These are phyloP conservation scores for Tylopilus sp. DNA, from an alignment of 1,284 basidiomycete species.

Conservation along the genomic window DNA sequence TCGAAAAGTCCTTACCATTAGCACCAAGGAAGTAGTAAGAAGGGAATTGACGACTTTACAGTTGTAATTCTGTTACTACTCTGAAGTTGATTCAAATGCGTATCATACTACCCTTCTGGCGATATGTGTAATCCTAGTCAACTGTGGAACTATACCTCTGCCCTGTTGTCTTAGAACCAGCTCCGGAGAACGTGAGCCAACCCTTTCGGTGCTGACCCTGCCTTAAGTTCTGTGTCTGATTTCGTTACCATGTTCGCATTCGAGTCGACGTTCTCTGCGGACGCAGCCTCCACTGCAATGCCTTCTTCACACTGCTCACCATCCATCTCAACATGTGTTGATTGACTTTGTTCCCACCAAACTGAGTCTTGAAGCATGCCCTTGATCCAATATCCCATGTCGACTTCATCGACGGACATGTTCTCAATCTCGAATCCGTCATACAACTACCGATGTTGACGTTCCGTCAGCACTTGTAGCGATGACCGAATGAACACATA, in stretches of 20 bases:
- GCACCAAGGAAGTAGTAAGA: constrained; percentile 3
- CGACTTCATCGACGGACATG: constrained; percentile 10
- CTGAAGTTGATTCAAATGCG: too few species aligned
- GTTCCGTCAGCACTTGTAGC: not conserved
- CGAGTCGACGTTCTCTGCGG: not conserved
- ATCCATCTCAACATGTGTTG: not conserved
- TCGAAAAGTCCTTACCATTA: constrained; percentile 1
- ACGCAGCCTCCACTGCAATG: not conserved
- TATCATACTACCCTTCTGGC: too few species aligned
- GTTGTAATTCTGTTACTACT: too few species aligned
- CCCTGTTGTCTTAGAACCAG: too few species aligned
- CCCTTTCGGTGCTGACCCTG: not conserved
- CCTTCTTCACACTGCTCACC: not conserved
- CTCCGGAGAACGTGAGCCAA: not conserved
- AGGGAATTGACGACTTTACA: not conserved
- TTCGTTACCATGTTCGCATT: not conserved
- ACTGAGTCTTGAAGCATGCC: not conserved
- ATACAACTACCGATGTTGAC: not conserved
- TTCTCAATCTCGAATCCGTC: constrained; percentile 4
- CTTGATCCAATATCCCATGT: constrained; percentile 25
- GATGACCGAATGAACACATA: not conserved
- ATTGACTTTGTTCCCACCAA: not conserved
- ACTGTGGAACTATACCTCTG: too few species aligned
- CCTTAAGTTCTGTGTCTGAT: not conserved
- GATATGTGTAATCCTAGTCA: too few species aligned